Percentiles rank a stretch among this genome's conserved stretches.
These are phyloP conservation scores for Babesia gibsoni DNA, from an alignment of 169 alveolate genomes.

Conservation along the genomic window DNA sequence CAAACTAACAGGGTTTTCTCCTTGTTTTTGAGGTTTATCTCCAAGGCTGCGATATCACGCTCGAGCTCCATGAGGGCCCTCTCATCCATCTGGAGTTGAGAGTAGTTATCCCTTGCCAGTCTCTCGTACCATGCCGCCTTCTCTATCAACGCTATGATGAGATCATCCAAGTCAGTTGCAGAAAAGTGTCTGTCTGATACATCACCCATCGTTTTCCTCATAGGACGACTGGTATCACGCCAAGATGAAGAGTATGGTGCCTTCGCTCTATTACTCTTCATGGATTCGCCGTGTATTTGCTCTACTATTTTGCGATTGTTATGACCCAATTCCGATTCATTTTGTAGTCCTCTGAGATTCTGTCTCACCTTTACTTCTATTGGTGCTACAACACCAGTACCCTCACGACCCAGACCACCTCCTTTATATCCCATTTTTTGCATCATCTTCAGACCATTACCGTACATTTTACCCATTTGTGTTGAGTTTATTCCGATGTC, in stretches of 20 bases:
- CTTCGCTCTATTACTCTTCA: background rate
- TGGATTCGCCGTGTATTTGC: background rate
- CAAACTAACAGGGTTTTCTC: background rate
- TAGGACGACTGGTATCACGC: too few relatives aligned
- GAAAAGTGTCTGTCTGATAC: background rate
- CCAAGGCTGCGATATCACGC: background rate
- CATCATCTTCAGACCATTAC: slow-evolving; percentile 59
- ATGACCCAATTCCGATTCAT: background rate
- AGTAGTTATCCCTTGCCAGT: background rate
- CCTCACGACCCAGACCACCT: slow-evolving; percentile 62
- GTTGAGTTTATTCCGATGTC: slow-evolving; percentile 4
- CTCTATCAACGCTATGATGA: background rate
- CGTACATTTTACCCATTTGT: slow-evolving; percentile 52
- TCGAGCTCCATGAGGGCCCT: background rate
- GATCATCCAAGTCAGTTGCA: background rate
- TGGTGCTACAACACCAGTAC: slow-evolving; percentile 52
- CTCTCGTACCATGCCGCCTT: background rate
- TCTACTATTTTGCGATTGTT: background rate
- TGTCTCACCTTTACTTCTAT: background rate
- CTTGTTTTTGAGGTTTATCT: background rate
- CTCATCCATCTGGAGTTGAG: background rate
- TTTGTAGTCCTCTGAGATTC: background rate
- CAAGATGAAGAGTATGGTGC: slow-evolving; percentile 1
- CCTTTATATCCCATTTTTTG: slow-evolving; percentile 66
- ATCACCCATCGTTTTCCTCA: too few relatives aligned